Percentiles rank a stretch among this genome's conserved stretches.
These are phyloP conservation scores for Fragilaria crotonensis DNA, from an alignment of 108 stramenopile genomes.

Conservation along the genomic window DNA sequence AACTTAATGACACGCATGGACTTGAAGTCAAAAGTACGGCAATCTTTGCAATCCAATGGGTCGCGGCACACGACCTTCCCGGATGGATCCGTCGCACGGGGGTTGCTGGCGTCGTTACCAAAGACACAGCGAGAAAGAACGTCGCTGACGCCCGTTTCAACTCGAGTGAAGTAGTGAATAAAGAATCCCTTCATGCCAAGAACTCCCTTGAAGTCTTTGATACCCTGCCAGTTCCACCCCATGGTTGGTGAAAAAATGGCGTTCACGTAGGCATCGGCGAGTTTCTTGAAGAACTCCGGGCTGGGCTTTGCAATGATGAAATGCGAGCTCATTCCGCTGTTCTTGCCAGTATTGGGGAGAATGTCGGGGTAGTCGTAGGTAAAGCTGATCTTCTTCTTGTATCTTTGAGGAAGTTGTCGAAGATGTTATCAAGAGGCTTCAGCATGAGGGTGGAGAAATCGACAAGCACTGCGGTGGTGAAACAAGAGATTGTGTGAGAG, in stretches of 20 bases:
- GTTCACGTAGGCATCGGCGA: neutral
- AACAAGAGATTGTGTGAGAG: neutral
- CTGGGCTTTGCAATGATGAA: conserved; percentile 1
- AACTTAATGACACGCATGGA: neutral
- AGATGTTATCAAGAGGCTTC: neutral
- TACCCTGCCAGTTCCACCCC: conserved; percentile 1
- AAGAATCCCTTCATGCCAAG: neutral
- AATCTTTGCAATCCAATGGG: neutral
- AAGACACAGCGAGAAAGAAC: neutral
- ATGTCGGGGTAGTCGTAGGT: neutral
- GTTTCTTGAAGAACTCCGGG: neutral
- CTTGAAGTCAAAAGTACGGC: no score
- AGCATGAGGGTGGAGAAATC: conserved; percentile 6
- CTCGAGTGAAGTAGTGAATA: neutral
- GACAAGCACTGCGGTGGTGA: neutral
- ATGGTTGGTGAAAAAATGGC: neutral
- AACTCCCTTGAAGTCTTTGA: neutral
- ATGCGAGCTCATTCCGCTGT: neutral
- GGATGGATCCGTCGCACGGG: neutral
- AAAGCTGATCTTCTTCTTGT: neutral
- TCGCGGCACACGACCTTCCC: neutral
- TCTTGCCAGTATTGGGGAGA: conserved; percentile 1
- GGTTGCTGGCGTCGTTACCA: neutral
- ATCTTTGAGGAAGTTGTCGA: neutral
- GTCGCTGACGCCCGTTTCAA: neutral